Evolutionary conservation across 2,329 filamentous ascomycete genomes (phyloP).

Genomic region (Gyromitra esculenta): DNA sequence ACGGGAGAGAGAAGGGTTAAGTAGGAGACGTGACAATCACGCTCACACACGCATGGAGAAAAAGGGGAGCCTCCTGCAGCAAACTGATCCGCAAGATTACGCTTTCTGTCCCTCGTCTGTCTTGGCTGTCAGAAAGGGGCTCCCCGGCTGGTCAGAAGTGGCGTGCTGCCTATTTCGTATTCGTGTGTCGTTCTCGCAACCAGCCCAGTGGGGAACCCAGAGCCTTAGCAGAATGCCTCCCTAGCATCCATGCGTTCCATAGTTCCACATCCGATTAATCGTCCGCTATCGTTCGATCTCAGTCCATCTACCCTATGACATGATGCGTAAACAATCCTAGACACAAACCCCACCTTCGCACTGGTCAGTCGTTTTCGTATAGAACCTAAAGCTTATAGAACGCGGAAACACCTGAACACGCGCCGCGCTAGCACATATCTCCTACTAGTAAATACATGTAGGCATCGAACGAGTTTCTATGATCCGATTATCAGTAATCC

Average conservation of each 20-base stretch:
- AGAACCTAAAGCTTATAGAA: neutral
- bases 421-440: neutral
- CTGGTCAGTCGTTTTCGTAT: neutral
- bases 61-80: slow-evolving; percentile 23
- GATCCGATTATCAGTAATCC: too few relatives aligned
- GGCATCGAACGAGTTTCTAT: slow-evolving; percentile 5
- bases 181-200: slow-evolving; percentile 14
- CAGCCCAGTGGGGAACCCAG: neutral
- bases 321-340: neutral
- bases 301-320: neutral
- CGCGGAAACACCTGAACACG: slow-evolving; percentile 11
- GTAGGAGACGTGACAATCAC: slow-evolving; percentile 12
- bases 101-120: neutral
- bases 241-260: neutral
- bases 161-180: slow-evolving; percentile 38
- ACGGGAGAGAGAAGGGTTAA: slow-evolving; percentile 1
- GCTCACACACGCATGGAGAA: neutral
- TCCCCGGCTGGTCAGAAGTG: neutral
- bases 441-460: neutral
- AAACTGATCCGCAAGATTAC: slow-evolving; percentile 23
- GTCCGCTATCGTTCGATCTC: slow-evolving; percentile 25
- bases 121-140: neutral
- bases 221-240: neutral
- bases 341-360: neutral
- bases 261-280: neutral